Evolutionary conservation across 306 rosid species (phyloP).

Genomic region (Gastrolobium villosum): DNA sequence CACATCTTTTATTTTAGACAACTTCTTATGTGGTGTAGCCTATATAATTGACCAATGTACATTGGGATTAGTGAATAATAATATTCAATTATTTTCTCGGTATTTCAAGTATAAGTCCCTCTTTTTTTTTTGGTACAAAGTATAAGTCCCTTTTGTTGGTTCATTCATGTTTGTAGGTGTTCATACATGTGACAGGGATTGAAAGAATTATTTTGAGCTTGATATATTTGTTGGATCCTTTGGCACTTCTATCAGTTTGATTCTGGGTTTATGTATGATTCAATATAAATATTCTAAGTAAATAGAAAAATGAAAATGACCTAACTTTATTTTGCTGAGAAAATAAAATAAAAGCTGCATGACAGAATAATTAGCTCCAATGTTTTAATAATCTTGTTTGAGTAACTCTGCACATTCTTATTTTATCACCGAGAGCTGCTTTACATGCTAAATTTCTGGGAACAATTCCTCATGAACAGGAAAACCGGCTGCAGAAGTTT

Average conservation of each 20-base stretch:
- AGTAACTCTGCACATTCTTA: slow-evolving; percentile 2
- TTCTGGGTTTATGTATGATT: not conserved
- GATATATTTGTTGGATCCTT: not conserved
- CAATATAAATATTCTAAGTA: slow-evolving; percentile 13
- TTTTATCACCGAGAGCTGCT: slow-evolving; percentile 21
- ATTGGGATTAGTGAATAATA: too few relatives aligned
- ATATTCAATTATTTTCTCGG: too few relatives aligned
- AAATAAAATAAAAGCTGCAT: slow-evolving; percentile 21
- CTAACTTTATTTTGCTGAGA: slow-evolving; percentile 6
- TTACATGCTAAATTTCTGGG: slow-evolving; percentile 33
- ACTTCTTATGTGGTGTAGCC: too few relatives aligned
- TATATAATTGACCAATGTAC: too few relatives aligned
- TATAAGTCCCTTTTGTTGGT: not conserved
- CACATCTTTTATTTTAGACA: too few relatives aligned
- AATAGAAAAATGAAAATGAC: slow-evolving; percentile 3
- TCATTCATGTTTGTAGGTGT: not conserved
- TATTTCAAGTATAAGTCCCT: too few relatives aligned
- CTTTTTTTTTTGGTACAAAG: too few relatives aligned
- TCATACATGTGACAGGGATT: not conserved
- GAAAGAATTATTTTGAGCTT: not conserved
- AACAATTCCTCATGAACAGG: slow-evolving; percentile 60
- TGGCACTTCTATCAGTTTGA: not conserved
- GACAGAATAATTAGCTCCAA: slow-evolving; percentile 11
- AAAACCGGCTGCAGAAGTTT: slow-evolving; percentile 71
- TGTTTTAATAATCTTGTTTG: not conserved